phyloP scores from a whole-genome alignment of 768 basidiomycete species.

The Suillus alpinus region DNA sequence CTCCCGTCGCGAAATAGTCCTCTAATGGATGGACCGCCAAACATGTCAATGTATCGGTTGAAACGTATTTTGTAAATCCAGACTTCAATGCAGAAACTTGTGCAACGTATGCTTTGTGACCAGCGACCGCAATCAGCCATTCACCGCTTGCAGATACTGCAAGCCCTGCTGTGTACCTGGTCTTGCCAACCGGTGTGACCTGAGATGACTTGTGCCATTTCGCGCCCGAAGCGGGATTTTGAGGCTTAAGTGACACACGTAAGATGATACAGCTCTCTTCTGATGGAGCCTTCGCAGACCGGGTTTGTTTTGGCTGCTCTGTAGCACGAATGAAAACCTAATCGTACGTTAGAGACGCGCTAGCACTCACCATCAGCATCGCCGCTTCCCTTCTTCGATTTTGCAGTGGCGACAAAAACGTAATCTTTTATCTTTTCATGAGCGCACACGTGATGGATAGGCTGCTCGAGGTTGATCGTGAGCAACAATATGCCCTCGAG shows the following conservation, averaged over 20 bases:
- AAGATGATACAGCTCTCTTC: conserved; percentile 52
- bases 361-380: background rate
- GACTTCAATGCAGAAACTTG: conserved; percentile 51
- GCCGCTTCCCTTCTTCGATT: conserved; percentile 32
- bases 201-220: conserved; percentile 47
- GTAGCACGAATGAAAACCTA: background rate
- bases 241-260: conserved; percentile 56
- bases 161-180: conserved; percentile 58
- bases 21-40: conserved; percentile 86
- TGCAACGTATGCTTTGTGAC: conserved; percentile 77
- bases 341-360: background rate
- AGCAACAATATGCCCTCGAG: conserved; percentile 78
- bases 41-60: conserved; percentile 77
- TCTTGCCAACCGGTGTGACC: conserved; percentile 63
- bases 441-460: conserved; percentile 68
- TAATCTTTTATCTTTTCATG: conserved; percentile 67
- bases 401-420: conserved; percentile 68
- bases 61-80: conserved; percentile 81
- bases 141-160: conserved; percentile 72
- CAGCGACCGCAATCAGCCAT: conserved; percentile 74
- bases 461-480: conserved; percentile 66
- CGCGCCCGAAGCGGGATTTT: conserved; percentile 36
- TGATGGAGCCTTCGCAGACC: conserved; percentile 14
- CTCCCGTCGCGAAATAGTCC: conserved; percentile 95
- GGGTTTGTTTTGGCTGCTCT: background rate